Percentiles rank a stretch among this genome's conserved stretches.
Evolutionary conservation across 169 alveolate genomes (phyloP).

Genomic region (Blepharisma undulans): DNA sequence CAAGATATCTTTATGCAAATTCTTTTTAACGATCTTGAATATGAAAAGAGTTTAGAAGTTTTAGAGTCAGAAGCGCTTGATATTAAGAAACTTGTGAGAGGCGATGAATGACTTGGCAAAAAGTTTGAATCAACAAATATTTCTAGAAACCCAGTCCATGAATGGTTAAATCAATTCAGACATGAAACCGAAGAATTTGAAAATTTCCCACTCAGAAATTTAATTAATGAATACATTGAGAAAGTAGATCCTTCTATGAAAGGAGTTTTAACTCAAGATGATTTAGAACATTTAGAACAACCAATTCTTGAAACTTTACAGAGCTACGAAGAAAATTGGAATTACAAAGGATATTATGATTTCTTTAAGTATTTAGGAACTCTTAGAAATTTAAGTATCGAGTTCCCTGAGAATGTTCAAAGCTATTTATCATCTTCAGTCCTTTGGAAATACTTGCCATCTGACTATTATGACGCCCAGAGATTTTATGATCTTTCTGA

Average conservation of each 20-base stretch:
- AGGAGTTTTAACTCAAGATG: constrained; percentile 25
- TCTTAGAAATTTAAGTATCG: background rate
- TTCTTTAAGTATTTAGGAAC: constrained; percentile 17
- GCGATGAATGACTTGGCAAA: background rate
- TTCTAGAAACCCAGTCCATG: constrained; percentile 14
- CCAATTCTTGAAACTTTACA: background rate
- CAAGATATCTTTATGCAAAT: constrained; percentile 19
- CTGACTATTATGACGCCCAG: constrained; percentile 5
- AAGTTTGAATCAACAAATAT: background rate
- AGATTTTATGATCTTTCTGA: constrained; percentile 5
- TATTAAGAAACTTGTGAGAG: background rate
- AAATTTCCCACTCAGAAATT: background rate
- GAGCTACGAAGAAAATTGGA: constrained; percentile 11
- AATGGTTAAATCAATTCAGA: constrained; percentile 19
- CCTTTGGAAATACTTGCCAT: background rate
- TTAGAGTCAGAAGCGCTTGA: background rate
- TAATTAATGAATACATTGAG: background rate
- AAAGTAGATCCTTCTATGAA: constrained; percentile 40
- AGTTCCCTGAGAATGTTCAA: background rate
- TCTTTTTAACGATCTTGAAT: background rate
- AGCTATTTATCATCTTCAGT: background rate
- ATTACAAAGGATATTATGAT: constrained; percentile 33
- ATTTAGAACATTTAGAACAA: background rate
- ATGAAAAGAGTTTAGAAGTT: background rate
- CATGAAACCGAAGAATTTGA: constrained; percentile 5